Conservation (phyloP, 805 yeast species). For the Pichia thaimueangensis region DNA sequence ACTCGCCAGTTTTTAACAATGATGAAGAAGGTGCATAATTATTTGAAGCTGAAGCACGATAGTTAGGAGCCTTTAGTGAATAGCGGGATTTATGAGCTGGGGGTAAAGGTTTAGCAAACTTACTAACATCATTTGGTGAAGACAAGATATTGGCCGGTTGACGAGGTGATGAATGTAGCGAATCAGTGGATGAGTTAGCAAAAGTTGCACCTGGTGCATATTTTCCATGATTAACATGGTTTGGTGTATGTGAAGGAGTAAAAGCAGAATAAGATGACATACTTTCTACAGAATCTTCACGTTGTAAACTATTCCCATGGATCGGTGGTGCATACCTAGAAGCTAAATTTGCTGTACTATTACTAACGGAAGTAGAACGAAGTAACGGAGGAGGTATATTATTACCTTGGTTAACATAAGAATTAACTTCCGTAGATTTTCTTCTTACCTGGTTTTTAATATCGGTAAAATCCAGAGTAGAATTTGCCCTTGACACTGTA, state of each 20-base stretch:
- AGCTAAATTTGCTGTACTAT: no score
- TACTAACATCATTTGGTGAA: no score
- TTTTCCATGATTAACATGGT: no score
- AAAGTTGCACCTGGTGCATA: background rate
- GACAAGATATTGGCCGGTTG: no score
- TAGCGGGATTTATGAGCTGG: no score
- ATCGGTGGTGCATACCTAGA: slow-evolving; percentile 1
- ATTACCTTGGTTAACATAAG: background rate
- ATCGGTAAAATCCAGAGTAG: slow-evolving; percentile 30
- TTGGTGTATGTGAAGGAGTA: background rate
- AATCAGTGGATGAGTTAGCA: background rate
- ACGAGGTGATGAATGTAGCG: background rate
- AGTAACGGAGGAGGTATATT: no score
- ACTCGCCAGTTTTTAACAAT: no score
- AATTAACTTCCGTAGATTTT: background rate
- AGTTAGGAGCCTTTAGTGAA: no score
- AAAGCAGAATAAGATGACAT: background rate
- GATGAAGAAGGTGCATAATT: no score
- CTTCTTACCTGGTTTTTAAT: background rate
- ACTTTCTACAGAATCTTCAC: slow-evolving; percentile 1
- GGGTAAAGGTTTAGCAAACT: no score
- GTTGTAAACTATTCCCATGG: background rate
- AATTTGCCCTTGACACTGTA: slow-evolving; percentile 51
- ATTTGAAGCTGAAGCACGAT: no score
- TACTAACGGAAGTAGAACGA: no score